Percentiles rank a stretch among this genome's conserved stretches.
Evolutionary conservation across 2,329 filamentous ascomycete genomes (phyloP).

Genomic region (Xylaria sp.): DNA sequence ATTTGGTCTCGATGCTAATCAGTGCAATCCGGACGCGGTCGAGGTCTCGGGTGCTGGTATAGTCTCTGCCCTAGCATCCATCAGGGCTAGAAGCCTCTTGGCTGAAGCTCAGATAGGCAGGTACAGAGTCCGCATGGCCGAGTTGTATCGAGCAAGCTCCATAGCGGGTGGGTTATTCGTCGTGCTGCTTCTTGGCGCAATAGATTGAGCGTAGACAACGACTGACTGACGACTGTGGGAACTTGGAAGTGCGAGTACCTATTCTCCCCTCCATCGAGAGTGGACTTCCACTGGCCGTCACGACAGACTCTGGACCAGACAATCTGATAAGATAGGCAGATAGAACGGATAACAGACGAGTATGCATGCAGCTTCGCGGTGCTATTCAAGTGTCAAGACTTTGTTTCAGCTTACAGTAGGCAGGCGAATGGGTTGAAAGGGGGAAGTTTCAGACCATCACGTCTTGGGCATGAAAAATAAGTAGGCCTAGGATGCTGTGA

Average conservation of each 20-base stretch:
- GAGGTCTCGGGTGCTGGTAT: conserved; percentile 13
- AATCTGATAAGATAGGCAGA: conserved; percentile 12
- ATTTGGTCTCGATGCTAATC: conserved; percentile 12
- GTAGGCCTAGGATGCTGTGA: conserved; percentile 9
- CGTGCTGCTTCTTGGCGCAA: neutral
- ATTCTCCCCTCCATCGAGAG: too few relatives aligned
- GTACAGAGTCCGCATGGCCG: neutral
- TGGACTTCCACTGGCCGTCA: too few relatives aligned
- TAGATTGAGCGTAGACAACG: neutral
- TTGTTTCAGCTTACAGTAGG: conserved; percentile 25
- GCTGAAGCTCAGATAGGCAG: conserved; percentile 1
- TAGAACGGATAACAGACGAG: conserved; percentile 4
- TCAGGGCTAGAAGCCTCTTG: conserved; percentile 1
- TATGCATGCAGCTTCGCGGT: neutral
- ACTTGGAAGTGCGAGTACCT: too few relatives aligned
- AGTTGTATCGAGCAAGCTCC: neutral
- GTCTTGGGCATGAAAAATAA: conserved; percentile 15
- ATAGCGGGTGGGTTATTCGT: neutral
- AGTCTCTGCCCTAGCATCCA: conserved; percentile 7
- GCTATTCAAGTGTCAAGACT: conserved; percentile 20
- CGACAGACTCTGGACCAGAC: neutral
- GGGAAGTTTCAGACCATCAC: conserved; percentile 28
- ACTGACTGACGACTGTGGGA: neutral
- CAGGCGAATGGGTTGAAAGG: conserved; percentile 26
- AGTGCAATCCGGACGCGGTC: conserved; percentile 4